Base-by-base conservation (phyloP, 2,329 filamentous ascomycete species). In the Beauveria varroae region DNA sequence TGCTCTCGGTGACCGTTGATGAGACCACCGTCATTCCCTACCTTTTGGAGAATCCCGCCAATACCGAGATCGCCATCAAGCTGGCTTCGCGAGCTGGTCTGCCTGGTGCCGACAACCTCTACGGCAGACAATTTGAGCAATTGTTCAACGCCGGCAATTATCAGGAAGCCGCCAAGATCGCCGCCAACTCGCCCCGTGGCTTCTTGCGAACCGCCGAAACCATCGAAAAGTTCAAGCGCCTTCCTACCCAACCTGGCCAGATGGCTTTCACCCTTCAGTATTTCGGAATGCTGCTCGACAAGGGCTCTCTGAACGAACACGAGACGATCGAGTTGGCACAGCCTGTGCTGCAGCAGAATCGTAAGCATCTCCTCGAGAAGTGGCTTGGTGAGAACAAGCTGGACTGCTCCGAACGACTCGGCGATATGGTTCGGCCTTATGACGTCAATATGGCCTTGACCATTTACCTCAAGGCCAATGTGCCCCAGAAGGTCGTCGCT, bases 341-440 rank as follows among this genome's bases (percentile, higher is more conserved):
- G 67, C 95, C 95, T 22, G 95, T 99, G 22, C 83, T 99, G 62
- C 86, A 89, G 61, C 95, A 99, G 76, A 95, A 93, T 74, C 87
- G 95, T 66, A 98, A 97, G 78, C 91, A 98, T 71, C 80, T 99
- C 28, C 84, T 99, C 30, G 95, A 98, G 78, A 99, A 99, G 77
- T 99, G 96, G 96, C 84, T 98, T 74, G 89, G 89, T 71, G 95
- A 98, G 77, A 89, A 91, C 76, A 99, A 99, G 81, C 83, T 99
- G 49, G 91, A 96, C 73, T 93, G 90, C 77, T 98, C 95, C 0
- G 95, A 99, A 78, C 91, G 97, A 75, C 85, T 99, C 55, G 95
- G 95, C 78, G 96, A 99, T 73, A 86, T 96, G 69, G 90, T 98
- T 56, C 90, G 95, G 53, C 83, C 89, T 22, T 91, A 97, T 69